Evolutionary conservation across 2,329 filamentous ascomycete species (phyloP).

Genomic region (Diaporthe citriasiana): DNA sequence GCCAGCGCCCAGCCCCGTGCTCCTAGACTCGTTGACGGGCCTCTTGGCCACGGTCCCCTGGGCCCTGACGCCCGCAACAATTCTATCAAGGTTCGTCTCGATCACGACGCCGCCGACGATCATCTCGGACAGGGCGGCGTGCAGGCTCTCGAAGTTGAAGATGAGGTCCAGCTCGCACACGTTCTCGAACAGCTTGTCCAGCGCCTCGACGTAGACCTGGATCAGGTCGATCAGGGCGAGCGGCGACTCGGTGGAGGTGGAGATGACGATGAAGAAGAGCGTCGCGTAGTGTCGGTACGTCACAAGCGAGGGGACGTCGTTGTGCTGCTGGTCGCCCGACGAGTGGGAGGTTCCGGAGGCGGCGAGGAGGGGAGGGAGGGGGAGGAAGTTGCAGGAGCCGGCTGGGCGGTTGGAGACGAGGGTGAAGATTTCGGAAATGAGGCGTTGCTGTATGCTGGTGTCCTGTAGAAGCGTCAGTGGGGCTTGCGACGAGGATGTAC

Average conservation of each 20-base stretch:
- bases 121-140: constrained; percentile 93
- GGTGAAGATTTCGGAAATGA: constrained; percentile 97
- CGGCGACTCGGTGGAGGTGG: constrained; percentile 94
- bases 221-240: constrained; percentile 96
- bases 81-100: constrained; percentile 89
- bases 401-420: constrained; percentile 91
- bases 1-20: constrained; percentile 61
- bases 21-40: constrained; percentile 78
- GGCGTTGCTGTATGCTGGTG: constrained; percentile 94
- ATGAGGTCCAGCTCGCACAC: constrained; percentile 98
- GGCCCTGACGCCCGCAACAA: constrained; percentile 85
- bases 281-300: constrained; percentile 99
- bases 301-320: constrained; percentile 93
- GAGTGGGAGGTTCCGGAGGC: constrained; percentile 73
- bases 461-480: constrained; percentile 70
- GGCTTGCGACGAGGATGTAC: not conserved
- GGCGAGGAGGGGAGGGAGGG: constrained; percentile 77
- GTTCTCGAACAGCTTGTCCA: constrained; percentile 97
- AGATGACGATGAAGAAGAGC: constrained; percentile 98
- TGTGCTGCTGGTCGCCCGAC: constrained; percentile 75
- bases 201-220: constrained; percentile 96
- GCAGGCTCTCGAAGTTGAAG: constrained; percentile 98
- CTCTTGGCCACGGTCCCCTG: constrained; percentile 85
- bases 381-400: constrained; percentile 98
- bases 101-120: constrained; percentile 95